phyloP scores from a whole-genome alignment of 2,329 filamentous ascomycete genomes.

The Ascochyta koolunga region DNA sequence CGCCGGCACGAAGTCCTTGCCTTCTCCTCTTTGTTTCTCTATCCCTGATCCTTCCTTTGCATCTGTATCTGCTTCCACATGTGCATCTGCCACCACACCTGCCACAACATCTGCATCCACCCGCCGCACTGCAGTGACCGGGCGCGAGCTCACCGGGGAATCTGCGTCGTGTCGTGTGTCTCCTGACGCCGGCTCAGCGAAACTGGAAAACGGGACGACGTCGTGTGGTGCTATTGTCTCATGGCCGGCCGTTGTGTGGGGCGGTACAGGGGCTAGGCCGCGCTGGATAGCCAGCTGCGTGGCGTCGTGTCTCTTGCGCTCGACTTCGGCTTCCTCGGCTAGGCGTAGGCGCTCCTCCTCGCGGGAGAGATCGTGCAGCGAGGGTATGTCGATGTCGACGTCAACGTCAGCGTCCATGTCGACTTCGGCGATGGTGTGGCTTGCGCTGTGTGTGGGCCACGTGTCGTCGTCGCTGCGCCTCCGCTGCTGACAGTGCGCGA shows the following conservation, averaged over 20 bases:
- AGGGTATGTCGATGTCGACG: slow-evolving; percentile 36
- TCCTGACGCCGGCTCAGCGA: slow-evolving; percentile 21
- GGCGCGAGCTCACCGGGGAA: not conserved
- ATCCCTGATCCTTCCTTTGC: no score
- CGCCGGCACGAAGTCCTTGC: slow-evolving; percentile 42
- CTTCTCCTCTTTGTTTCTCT: slow-evolving; percentile 4
- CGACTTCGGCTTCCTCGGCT: slow-evolving; percentile 63
- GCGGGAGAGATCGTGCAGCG: slow-evolving; percentile 60
- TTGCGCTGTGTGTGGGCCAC: not conserved
- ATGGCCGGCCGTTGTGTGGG: not conserved
- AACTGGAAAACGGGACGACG: slow-evolving; percentile 26
- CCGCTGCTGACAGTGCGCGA: not conserved
- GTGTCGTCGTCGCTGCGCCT: not conserved
- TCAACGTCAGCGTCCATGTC: slow-evolving; percentile 12
- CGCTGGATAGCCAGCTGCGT: slow-evolving; percentile 60
- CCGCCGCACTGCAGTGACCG: not conserved
- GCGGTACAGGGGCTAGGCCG: slow-evolving; percentile 51
- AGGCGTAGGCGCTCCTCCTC: slow-evolving; percentile 62
- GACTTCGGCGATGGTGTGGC: not conserved
- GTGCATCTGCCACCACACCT: no score
- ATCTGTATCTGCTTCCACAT: no score
- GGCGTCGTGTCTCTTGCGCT: slow-evolving; percentile 61
- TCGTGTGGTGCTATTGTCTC: no score
- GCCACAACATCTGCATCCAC: no score
- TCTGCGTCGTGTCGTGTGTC: not conserved